Evolutionary conservation across 2,329 filamentous ascomycete genomes (phyloP).

Genomic region (Plectosphaerella sp.): DNA sequence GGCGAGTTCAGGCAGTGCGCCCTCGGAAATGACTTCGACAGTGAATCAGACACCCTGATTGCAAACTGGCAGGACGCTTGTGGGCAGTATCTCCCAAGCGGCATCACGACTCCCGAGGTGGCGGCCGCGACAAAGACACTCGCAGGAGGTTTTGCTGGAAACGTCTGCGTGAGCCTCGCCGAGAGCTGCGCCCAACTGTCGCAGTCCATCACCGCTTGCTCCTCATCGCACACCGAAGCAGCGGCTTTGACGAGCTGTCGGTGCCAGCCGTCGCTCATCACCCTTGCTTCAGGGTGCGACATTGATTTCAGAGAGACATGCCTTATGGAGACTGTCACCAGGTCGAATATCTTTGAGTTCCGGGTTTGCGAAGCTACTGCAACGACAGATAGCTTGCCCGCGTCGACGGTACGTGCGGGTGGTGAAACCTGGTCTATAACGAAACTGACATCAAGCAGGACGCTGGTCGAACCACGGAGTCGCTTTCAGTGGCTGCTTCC

Average conservation of each 20-base stretch:
- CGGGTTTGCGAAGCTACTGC: background rate
- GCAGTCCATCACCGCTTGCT: background rate
- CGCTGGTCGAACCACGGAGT: no score
- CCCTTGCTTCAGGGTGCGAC: slow-evolving; percentile 1
- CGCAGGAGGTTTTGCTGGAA: background rate
- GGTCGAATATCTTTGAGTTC: slow-evolving; percentile 1
- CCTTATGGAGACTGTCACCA: background rate
- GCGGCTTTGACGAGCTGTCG: slow-evolving; percentile 3
- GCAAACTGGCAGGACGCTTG: slow-evolving; percentile 2
- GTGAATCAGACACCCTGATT: background rate
- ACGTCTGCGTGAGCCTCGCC: background rate
- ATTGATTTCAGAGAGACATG: background rate
- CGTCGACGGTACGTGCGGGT: no score
- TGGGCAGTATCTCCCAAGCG: background rate
- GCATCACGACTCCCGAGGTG: background rate
- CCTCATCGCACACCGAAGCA: background rate
- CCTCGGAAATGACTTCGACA: slow-evolving; percentile 1
- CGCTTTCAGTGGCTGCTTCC: no score
- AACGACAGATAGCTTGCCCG: no score
- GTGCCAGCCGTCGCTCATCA: background rate
- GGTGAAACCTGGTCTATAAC: no score
- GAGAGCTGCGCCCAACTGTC: slow-evolving; percentile 3
- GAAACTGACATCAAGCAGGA: no score
- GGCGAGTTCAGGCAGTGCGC: background rate
- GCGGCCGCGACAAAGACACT: slow-evolving; percentile 2